Percentiles rank a stretch among this genome's conserved stretches.
Conservation (phyloP, 306 rosid species). For the Adenanthera pavonina region DNA sequence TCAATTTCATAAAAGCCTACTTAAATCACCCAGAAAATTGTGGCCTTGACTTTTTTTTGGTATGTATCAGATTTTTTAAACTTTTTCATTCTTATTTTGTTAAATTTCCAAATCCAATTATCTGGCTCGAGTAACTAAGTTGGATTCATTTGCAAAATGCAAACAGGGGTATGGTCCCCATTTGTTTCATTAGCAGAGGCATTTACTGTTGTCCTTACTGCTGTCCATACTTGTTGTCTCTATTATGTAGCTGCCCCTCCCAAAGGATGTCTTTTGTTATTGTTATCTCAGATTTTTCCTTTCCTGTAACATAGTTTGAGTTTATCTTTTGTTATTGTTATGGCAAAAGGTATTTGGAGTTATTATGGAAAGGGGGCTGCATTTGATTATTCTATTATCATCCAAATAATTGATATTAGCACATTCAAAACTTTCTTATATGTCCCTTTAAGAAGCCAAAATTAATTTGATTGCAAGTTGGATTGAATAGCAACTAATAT, state of each 20-base stretch:
- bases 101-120: slow-evolving; percentile 3
- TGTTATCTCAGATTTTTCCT: background rate
- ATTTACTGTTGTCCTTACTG: slow-evolving; percentile 92
- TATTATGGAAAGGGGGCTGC: too few species aligned
- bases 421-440: too few species aligned
- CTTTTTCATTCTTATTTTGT: background rate
- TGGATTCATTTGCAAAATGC: slow-evolving; percentile 34
- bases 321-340: too few species aligned
- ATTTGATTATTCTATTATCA: too few species aligned
- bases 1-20: background rate
- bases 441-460: too few species aligned
- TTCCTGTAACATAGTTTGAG: slow-evolving; percentile 1
- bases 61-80: slow-evolving; percentile 33
- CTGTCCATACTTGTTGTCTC: slow-evolving; percentile 87
- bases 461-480: background rate
- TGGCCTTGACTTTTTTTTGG: slow-evolving; percentile 47
- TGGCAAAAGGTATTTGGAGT: too few species aligned
- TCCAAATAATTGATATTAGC: too few species aligned
- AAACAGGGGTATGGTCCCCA: slow-evolving; percentile 93
- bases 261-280: slow-evolving; percentile 64
- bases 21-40: background rate
- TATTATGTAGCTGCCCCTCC: slow-evolving; percentile 97
- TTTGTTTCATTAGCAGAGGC: slow-evolving; percentile 98
- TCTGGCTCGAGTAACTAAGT: slow-evolving; percentile 30
- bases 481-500: background rate